Evolutionary conservation across 352 stramenopile genomes (phyloP).

Genomic region (Pseudoperonospora humuli): DNA sequence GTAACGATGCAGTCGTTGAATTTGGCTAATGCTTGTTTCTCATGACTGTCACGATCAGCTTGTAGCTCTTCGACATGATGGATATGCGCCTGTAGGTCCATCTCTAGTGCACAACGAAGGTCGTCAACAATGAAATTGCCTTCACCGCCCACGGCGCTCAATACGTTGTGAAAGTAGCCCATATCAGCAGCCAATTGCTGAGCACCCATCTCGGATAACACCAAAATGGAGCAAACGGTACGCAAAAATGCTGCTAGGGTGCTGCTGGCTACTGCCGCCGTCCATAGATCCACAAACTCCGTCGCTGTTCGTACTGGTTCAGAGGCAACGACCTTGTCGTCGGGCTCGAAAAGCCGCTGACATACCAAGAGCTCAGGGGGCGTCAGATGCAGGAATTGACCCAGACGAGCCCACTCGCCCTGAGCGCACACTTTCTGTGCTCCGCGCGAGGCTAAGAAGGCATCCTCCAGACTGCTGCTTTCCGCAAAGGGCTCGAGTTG

Average conservation of each 20-base stretch:
- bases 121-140: conserved; percentile 50
- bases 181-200: conserved; percentile 62
- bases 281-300: conserved; percentile 77
- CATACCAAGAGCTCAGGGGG: conserved; percentile 36
- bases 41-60: conserved; percentile 13
- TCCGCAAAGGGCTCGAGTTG: conserved; percentile 78
- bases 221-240: conserved; percentile 45
- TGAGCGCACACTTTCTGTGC: conserved; percentile 40
- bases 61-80: conserved; percentile 27
- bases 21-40: conserved; percentile 39
- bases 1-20: conserved; percentile 31
- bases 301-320: conserved; percentile 21
- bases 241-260: conserved; percentile 49
- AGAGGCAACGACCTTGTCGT: conserved; percentile 1
- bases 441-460: conserved; percentile 43
- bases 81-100: conserved; percentile 23
- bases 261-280: conserved; percentile 51
- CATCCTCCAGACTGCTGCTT: conserved; percentile 51
- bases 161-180: conserved; percentile 74
- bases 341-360: conserved; percentile 36
- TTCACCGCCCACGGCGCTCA: conserved; percentile 59
- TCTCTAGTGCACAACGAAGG: conserved; percentile 34
- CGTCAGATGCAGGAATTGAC: conserved; percentile 36
- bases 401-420: conserved; percentile 44
- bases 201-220: conserved; percentile 47